Conservation (phyloP, 2,329 filamentous ascomycete genomes). For the Cryphonectria naterciae region DNA sequence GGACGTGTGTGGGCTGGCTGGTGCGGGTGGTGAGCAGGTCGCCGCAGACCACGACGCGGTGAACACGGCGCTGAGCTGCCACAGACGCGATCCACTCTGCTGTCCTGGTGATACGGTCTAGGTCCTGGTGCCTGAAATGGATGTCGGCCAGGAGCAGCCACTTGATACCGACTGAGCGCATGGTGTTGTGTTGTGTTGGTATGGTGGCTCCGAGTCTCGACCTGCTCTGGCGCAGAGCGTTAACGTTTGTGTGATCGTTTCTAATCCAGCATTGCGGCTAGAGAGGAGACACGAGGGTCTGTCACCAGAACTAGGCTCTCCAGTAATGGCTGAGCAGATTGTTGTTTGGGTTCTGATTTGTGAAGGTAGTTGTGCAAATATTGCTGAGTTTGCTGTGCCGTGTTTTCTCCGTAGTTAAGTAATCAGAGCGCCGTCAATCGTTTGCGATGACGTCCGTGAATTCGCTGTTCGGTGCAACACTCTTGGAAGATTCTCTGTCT, state of each 20-base stretch:
- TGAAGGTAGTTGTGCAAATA: not conserved
- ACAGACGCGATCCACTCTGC: conserved; percentile 38
- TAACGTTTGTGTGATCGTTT: not conserved
- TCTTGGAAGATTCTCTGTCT: not conserved
- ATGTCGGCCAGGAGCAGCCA: conserved; percentile 41
- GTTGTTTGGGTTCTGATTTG: not conserved
- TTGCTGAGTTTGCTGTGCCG: not conserved
- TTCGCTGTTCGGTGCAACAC: not conserved
- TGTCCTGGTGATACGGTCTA: conserved; percentile 37
- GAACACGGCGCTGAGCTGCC: conserved; percentile 30
- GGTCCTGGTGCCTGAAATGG: conserved; percentile 39
- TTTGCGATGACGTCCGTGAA: not conserved
- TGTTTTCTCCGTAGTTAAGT: not conserved
- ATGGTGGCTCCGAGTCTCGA: not conserved
- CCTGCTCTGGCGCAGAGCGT: not conserved
- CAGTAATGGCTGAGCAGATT: not conserved
- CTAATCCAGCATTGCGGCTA: not conserved
- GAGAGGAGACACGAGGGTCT: not conserved
- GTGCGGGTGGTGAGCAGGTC: conserved; percentile 39
- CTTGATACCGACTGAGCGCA: conserved; percentile 4
- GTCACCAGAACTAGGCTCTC: not conserved
- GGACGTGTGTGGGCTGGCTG: conserved; percentile 37
- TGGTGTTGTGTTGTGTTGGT: not conserved
- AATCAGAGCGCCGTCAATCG: not conserved
- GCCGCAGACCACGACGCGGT: conserved; percentile 39